These are phyloP conservation scores for Carpinus viminea DNA, from an alignment of 306 rosid genomes.

Conservation along the genomic window DNA sequence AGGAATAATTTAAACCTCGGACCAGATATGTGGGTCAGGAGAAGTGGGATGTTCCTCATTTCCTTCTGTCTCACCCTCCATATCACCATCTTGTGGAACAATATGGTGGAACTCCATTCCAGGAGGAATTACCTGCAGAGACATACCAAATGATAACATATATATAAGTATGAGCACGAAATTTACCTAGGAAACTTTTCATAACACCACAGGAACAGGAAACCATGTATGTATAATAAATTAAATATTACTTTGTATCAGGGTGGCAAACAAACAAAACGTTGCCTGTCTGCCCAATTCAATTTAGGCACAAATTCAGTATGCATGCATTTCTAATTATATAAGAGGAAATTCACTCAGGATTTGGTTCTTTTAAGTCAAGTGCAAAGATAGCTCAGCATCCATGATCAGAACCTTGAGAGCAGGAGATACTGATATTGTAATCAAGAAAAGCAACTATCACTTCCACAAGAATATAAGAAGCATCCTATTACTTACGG, in stretches of 20 bases:
- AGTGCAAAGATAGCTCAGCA: not conserved
- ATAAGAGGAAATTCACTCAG: not conserved
- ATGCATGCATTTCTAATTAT: not conserved
- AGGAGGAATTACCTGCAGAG: slow-evolving; percentile 83
- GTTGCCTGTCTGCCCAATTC: not conserved
- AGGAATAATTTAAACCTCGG: slow-evolving; percentile 67
- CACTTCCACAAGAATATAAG: slow-evolving; percentile 1
- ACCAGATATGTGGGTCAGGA: slow-evolving; percentile 93
- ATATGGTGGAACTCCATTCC: slow-evolving; percentile 99
- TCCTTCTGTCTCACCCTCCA: slow-evolving; percentile 84
- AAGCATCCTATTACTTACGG: slow-evolving; percentile 54
- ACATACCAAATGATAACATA: slow-evolving; percentile 16
- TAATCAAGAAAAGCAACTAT: slow-evolving; percentile 14
- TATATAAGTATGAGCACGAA: slow-evolving; percentile 24
- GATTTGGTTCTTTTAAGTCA: not conserved
- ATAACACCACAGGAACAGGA: slow-evolving; percentile 22
- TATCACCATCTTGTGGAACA: slow-evolving; percentile 82
- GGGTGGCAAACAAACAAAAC: not conserved
- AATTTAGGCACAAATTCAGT: not conserved
- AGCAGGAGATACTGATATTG: not conserved
- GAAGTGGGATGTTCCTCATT: slow-evolving; percentile 81
- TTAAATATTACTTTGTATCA: slow-evolving; percentile 20
- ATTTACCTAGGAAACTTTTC: slow-evolving; percentile 20
- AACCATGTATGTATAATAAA: slow-evolving; percentile 11
- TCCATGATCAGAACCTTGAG: slow-evolving; percentile 24